Evolutionary conservation across 2,329 filamentous ascomycete genomes (phyloP).

Genomic region (Sarocladium strictum): DNA sequence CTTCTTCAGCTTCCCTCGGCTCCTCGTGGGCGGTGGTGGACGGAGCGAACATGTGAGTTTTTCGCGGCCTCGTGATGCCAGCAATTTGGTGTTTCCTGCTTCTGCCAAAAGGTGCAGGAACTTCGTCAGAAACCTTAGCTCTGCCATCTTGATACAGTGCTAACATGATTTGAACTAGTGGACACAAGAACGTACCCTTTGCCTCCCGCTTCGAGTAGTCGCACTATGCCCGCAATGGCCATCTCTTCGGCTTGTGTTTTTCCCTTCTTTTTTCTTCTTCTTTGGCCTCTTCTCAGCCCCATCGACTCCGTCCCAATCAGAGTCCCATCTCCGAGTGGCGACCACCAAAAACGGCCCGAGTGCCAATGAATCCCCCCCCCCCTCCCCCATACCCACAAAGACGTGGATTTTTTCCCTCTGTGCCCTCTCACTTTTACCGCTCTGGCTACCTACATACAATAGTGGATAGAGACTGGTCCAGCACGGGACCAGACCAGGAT

Average conservation of each 20-base stretch:
- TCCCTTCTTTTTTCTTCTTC: neutral
- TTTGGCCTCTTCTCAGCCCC: neutral
- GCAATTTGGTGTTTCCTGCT: too few relatives aligned
- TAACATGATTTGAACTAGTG: too few relatives aligned
- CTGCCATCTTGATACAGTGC: too few relatives aligned
- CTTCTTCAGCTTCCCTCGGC: too few relatives aligned
- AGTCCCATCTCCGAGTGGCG: neutral
- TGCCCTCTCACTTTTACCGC: neutral
- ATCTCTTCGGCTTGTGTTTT: neutral
- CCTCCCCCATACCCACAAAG: neutral
- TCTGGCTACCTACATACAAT: neutral
- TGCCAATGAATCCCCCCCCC: neutral
- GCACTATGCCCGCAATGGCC: neutral
- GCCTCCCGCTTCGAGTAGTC: too few relatives aligned
- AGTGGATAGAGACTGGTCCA: neutral
- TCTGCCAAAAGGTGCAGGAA: too few relatives aligned
- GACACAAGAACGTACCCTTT: too few relatives aligned
- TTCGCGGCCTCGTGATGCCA: too few relatives aligned
- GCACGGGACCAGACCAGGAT: neutral
- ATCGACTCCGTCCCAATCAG: neutral
- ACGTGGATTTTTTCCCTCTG: neutral
- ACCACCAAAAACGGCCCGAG: slow-evolving; percentile 3
- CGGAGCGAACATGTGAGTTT: too few relatives aligned
- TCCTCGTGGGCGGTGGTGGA: too few relatives aligned
- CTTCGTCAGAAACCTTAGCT: too few relatives aligned